Evolutionary conservation across 2,329 filamentous ascomycete species (phyloP).

Genomic region (Alternaria sp.): DNA sequence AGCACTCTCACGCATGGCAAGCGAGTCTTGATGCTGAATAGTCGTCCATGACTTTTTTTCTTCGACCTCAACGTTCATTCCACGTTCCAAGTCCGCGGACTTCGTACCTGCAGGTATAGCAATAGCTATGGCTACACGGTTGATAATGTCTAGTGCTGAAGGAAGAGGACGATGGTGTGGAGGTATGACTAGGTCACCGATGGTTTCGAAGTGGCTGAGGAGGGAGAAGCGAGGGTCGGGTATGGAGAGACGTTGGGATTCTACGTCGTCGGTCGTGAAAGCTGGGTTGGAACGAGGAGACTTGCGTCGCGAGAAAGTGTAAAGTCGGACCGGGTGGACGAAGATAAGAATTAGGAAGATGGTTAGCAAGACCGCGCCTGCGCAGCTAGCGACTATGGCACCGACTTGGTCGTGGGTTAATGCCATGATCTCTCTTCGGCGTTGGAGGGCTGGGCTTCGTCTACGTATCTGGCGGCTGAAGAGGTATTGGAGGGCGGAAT

Average conservation of each 20-base stretch:
- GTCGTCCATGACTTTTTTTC: background rate
- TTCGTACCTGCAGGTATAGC: background rate
- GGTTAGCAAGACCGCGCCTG: background rate
- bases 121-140: background rate
- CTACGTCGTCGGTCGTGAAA: background rate
- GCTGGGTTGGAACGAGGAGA: background rate
- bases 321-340: background rate
- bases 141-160: background rate
- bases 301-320: background rate
- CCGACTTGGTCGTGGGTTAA: background rate
- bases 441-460: no score
- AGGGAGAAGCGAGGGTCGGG: no score
- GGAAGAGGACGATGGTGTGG: background rate
- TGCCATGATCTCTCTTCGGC: no score
- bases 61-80: accelerated
- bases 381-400: background rate
- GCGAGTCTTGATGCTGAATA: background rate
- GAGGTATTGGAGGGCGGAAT: no score
- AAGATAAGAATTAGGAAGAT: background rate
- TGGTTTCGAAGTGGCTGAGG: background rate
- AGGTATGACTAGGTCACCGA: background rate
- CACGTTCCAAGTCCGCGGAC: background rate
- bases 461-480: no score
- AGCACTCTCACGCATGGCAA: background rate
- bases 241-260: background rate